Evolutionary conservation across 2,329 filamentous ascomycete species (phyloP), one percentile per base, ranked within the genome.

Genomic region (Pseudodiploospora longispora): DNA sequence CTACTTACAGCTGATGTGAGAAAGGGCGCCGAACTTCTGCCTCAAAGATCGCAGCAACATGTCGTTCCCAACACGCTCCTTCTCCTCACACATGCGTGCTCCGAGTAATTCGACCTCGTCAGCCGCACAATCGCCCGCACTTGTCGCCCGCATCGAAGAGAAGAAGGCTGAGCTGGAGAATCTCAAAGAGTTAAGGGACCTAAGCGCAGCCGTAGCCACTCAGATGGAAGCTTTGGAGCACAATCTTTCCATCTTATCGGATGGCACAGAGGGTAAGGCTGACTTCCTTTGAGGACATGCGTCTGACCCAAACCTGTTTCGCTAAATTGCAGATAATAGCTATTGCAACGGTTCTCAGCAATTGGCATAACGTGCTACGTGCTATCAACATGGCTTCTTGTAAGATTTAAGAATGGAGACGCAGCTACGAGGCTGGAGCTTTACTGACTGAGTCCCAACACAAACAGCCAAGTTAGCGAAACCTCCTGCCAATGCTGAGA

Each of bases 361-460:
- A 93, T 62, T 94, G 87, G 87, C 84, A 90, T 63, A 90, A 87
- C 55, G 87, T 94, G 51, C 73, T 94, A 48, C 75, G 84, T 52
- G 86, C 86, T 36, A 90, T 94, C 58, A 85, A 85, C 58, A 90
- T 93, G 85, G 87, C 87, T 49, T 90, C 85, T 48, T 76, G 86
- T 90, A 73, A 58, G 80, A 19, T 19, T 68, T 29, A 19, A 40
- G 19, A 19, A 9, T 9, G 12, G 32, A 12, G 12, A 34, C 8
- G 8, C 32, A 34, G 8, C 12, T 12, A 34, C 32, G 32, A 34
- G 3, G 12, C 19, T 19, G 19, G 19, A 19, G 19, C 19, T 19
- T 19, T 19, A 3, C 48, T 48, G 36, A 40, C 40, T 27, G 33
- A 36, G 9, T 6, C 7, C 8, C 29, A 43, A 27, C 30, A 12